Conservation (phyloP, 306 rosid species). For the Prosopis cineraria region DNA sequence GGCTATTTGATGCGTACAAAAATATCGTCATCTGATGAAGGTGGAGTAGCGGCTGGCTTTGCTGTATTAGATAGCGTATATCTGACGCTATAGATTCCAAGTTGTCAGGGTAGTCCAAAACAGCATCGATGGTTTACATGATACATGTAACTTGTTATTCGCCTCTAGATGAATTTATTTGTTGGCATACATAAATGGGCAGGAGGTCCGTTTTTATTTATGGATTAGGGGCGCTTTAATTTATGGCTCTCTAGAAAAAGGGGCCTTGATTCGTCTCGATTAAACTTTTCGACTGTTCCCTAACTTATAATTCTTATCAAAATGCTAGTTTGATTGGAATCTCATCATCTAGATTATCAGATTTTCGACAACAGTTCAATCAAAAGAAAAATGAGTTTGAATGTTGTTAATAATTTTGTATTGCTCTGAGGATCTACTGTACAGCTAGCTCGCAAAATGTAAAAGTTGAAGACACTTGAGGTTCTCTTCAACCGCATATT, state of each 20-base stretch:
- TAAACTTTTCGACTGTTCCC: not conserved
- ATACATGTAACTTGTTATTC: not conserved
- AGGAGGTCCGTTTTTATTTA: not conserved
- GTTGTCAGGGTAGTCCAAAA: conserved; percentile 8
- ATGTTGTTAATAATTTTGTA: not conserved
- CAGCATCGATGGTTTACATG: conserved; percentile 5
- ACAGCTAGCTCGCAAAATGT: not conserved
- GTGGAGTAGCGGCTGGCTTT: conserved; percentile 95
- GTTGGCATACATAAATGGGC: not conserved
- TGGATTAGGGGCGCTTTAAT: not conserved
- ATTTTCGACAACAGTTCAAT: not conserved
- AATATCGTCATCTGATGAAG: conserved; percentile 88
- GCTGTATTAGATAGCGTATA: conserved; percentile 84
- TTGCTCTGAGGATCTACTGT: not conserved
- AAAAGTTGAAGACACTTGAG: no score
- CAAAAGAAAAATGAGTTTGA: not conserved
- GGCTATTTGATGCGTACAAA: conserved; percentile 97
- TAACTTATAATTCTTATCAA: not conserved
- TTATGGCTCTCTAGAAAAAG: not conserved
- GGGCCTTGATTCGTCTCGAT: not conserved
- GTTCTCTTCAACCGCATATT: no score
- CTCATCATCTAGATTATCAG: not conserved
- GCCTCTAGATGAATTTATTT: not conserved
- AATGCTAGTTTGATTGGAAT: conserved; percentile 1
- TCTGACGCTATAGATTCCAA: conserved; percentile 42